These are phyloP conservation scores for Prorocentrum cordatum DNA, from an alignment of 169 alveolate species.

Conservation along the genomic window DNA sequence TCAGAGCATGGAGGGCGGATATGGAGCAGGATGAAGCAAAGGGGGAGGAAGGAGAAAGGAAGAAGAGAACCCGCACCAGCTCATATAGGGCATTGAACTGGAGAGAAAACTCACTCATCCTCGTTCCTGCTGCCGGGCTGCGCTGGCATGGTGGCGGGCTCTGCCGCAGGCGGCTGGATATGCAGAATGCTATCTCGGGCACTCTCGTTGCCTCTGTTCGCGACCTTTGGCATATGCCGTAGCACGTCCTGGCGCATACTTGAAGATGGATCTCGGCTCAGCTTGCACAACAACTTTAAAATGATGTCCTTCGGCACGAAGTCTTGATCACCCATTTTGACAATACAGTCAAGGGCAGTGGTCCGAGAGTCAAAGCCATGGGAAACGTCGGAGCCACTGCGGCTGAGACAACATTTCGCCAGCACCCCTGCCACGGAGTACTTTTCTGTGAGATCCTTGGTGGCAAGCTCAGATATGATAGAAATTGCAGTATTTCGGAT, in stretches of 20 bases:
- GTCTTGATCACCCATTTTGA: background rate
- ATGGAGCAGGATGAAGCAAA: no score
- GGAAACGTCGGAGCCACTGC: background rate
- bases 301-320: background rate
- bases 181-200: background rate
- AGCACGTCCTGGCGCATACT: background rate
- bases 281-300: background rate
- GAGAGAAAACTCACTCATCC: no score
- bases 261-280: background rate
- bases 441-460: background rate
- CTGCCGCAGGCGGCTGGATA: no score
- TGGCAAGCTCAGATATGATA: background rate
- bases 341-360: background rate
- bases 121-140: no score
- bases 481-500: background rate
- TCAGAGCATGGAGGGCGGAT: no score
- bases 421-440: background rate
- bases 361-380: background rate
- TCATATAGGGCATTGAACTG: no score
- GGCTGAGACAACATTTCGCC: background rate
- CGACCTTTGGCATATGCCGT: background rate
- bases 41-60: no score
- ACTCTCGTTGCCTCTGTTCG: background rate
- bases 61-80: no score
- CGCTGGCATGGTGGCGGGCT: no score